Base-by-base conservation (phyloP, 228 moss, liverwort and hornwort genomes). In the Sphagnum fallax region DNA sequence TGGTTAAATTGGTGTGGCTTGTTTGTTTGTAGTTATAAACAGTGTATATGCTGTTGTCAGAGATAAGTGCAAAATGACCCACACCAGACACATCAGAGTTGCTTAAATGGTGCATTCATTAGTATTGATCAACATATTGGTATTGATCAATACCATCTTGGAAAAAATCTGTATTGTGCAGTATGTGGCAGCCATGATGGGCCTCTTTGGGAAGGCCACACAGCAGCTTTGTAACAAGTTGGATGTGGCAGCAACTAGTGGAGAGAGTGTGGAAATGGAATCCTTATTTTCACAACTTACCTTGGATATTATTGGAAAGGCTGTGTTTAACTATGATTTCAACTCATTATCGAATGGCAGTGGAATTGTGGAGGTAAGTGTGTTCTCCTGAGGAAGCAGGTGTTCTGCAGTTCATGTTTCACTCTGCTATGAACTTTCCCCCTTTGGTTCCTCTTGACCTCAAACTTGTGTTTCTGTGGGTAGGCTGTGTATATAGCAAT, bases 301-400 rank as follows among this genome's bases (percentile, higher is more conserved):
- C 47, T 74, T 94, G 83, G 94, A 94, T 70, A 74, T 94, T 15
- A 94, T 94, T 64, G 94, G 94, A 48, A 94, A 94, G 78, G 91
- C 94, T 72, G 91, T 94, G 50, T 94, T 94, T 67, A 94, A 91
- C 69, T 94, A 91, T 65, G 94, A 94, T 4, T 94, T 94, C 73
- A 85, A 94, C 74, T 94, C 91, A 47, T 83, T 94, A 69, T 77
- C 86, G 70, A 87, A 89, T 66, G 94, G 89, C 58, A 86, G 89
- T 49, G 94, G 94, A 62, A 91, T 94, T 68, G 89, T 94, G 60
- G 87, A 91, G 89, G 93, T 93, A 12, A 68, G 61, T 62, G 63
- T 14, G 12, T 51, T 16, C n/a, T 49, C 6, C n/a, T n/a, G 50
- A 53, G 10, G 13, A 58, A 4, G 15, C 13, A 10, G 14, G 1